Base-by-base conservation (phyloP, 2,329 filamentous ascomycete species). In the Stemphylium vesicarium region DNA sequence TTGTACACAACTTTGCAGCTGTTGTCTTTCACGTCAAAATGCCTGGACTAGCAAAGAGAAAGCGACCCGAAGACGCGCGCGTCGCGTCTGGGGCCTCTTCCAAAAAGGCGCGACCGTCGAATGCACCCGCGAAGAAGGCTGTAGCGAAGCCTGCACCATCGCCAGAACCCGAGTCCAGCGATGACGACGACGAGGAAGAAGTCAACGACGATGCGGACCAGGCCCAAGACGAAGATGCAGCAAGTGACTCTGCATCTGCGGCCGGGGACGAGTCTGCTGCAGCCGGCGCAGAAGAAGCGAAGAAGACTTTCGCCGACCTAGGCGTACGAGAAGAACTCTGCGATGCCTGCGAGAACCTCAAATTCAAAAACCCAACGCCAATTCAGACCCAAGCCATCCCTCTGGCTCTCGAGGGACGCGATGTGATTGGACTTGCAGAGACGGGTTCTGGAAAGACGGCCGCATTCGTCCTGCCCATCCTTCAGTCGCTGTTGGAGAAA, bases 381-480 rank as follows among this genome's bases (percentile, higher is more conserved):
- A 98, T 99, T 62, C 95, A 97, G 75, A 83, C 84, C 46, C 85
- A 96, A 74, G 84, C 92, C 0, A 96, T 98, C 65, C 94, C 94
- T 4, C 71, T 86, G 4, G 93, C 93, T 32, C 82, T 97, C 4
- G 78, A 90, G 69, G 88, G 89, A 47, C 86, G 92, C 68, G 95
- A 98, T 75, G 82, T 98, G 0, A 96, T 99, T 65, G 95, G 93
- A 37, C 83, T 98, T 46, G 95, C 95, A 29, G 94, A 99, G 78
- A 99, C 95, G 0, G 95, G 95, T 65, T 92, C 88, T 71, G 95
- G 95, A 77, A 99, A 98, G 80, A 98, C 95, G 0, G 94, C 92
- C 6, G 93, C 95, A 0, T 99, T 98, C 74, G 92, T 92, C 0
- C 81, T 99, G 2, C 95, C 95, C 0, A 96, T 99, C 35, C 84